Conservation (phyloP, 176 grass and related monocot genomes). For the Oryza rufipogon region DNA sequence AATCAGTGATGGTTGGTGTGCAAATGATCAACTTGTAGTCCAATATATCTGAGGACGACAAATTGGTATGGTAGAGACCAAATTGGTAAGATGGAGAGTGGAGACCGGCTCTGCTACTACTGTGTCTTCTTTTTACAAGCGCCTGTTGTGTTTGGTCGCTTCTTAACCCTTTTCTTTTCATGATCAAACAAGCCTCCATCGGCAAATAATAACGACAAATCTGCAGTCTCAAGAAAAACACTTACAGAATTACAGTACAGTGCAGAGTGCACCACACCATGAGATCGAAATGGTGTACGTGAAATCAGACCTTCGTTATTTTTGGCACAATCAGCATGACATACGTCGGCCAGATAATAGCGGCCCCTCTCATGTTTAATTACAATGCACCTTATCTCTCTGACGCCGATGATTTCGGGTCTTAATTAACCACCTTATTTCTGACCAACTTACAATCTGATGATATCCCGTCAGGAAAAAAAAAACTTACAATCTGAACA, state of each 20-base stretch:
- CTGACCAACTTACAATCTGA: background rate
- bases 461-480: no score
- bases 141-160: background rate
- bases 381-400: background rate
- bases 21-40: background rate
- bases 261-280: background rate
- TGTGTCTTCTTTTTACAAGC: background rate
- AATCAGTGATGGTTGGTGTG: constrained; percentile 4
- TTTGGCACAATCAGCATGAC: background rate
- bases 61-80: background rate
- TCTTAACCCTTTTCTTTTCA: background rate
- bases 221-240: background rate
- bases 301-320: background rate
- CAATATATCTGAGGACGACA: background rate
- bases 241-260: background rate
- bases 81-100: background rate
- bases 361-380: background rate
- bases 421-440: background rate
- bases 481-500: background rate
- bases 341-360: background rate
- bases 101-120: background rate
- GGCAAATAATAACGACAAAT: background rate
- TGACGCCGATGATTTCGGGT: background rate
- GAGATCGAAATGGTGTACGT: background rate
- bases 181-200: background rate